Conservation (phyloP, 2,329 filamentous ascomycete genomes). For the Sporothrix pseudoabietina region DNA sequence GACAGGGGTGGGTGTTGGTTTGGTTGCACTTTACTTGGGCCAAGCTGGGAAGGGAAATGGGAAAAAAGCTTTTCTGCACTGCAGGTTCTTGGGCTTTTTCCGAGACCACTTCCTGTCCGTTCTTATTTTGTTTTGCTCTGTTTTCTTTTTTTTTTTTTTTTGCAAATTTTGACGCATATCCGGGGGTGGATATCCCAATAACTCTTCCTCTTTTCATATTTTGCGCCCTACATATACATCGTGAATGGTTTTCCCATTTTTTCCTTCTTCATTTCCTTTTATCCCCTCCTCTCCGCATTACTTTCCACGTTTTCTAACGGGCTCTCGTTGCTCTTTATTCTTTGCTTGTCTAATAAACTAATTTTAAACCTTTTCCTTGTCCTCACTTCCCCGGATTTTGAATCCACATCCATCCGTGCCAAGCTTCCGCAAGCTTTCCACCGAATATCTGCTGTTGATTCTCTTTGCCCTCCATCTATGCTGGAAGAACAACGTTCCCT, state of each 20-base stretch:
- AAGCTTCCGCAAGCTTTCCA: background rate
- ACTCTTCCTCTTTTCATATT: background rate
- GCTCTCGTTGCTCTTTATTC: background rate
- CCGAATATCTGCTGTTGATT: background rate
- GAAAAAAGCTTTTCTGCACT: background rate
- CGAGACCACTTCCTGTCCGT: background rate
- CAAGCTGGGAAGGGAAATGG: background rate
- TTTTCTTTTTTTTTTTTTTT: background rate
- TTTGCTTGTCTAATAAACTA: background rate
- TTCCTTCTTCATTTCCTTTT: background rate
- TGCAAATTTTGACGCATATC: constrained; percentile 1
- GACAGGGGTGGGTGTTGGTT: background rate
- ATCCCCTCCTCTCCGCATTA: background rate
- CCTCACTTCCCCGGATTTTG: constrained; percentile 1
- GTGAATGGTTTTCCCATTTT: background rate
- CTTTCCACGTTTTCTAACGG: background rate
- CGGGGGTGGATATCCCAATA: background rate
- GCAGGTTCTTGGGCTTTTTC: background rate
- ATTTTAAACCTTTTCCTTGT: background rate
- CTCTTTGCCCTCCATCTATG: background rate
- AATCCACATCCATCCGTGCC: background rate
- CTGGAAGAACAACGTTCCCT: background rate
- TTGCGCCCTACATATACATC: background rate
- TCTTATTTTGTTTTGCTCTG: background rate
- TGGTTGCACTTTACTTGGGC: background rate